A percentile compares a stretch with the other conserved stretches of the same genome.
These are phyloP conservation scores for Tagetes patula DNA, from an alignment of 129 eudicot genomes.

Conservation along the genomic window DNA sequence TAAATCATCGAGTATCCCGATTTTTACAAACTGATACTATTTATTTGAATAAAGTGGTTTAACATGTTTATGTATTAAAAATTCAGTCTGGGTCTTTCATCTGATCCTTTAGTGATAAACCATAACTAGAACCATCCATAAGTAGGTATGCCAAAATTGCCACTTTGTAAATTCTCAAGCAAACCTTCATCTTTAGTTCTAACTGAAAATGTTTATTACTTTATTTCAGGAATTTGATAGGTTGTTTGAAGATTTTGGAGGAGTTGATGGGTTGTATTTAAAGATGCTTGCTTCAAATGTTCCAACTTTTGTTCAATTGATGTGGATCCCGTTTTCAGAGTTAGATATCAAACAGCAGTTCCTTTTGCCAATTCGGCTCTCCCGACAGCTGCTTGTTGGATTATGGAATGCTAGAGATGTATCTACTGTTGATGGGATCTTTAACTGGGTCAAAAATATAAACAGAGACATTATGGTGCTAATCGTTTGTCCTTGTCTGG, in stretches of 20 bases:
- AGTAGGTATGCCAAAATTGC: slow-evolving; percentile 5
- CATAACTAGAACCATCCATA: background rate
- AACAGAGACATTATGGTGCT: slow-evolving; percentile 59
- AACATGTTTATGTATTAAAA: background rate
- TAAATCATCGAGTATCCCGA: no score
- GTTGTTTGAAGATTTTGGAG: slow-evolving; percentile 82
- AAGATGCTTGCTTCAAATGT: slow-evolving; percentile 76
- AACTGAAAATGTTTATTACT: slow-evolving; percentile 23
- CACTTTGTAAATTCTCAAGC: slow-evolving; percentile 13
- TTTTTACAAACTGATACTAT: no score
- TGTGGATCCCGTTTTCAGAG: slow-evolving; percentile 88
- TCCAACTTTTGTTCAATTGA: slow-evolving; percentile 70
- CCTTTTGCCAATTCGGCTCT: slow-evolving; percentile 43
- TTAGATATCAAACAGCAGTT: slow-evolving; percentile 58
- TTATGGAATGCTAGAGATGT: slow-evolving; percentile 50
- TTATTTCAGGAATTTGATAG: slow-evolving; percentile 64
- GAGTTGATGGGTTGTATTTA: slow-evolving; percentile 75
- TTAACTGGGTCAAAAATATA: slow-evolving; percentile 32
- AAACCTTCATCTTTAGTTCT: slow-evolving; percentile 24
- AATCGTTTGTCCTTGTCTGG: slow-evolving; percentile 58
- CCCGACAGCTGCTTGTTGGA: slow-evolving; percentile 40
- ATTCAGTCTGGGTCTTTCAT: background rate
- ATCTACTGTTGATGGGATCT: slow-evolving; percentile 25
- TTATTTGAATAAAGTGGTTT: slow-evolving; percentile 1
- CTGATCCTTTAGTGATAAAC: background rate